These are phyloP conservation scores for Brasenia schreberi DNA, from an alignment of 164 flowering plant species.

Conservation along the genomic window DNA sequence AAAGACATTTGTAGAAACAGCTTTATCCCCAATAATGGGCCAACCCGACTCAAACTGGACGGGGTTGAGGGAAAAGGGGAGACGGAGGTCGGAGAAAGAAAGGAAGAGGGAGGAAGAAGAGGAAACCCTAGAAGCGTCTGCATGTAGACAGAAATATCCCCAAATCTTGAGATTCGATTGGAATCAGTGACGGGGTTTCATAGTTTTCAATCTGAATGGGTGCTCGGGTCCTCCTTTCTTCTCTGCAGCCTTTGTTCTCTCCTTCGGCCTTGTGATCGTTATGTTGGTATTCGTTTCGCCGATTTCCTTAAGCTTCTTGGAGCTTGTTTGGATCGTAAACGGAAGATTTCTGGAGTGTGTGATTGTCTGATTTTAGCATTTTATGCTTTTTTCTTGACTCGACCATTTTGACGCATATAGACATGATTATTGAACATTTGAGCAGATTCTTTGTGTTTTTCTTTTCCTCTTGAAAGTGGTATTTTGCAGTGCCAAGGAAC, in stretches of 20 bases:
- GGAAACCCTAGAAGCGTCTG: not conserved
- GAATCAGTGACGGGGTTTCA: not conserved
- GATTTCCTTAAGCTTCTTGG: not conserved
- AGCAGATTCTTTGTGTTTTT: too few species aligned
- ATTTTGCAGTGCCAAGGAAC: too few species aligned
- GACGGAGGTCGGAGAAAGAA: not conserved
- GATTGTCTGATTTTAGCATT: too few species aligned
- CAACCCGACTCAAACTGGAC: too few species aligned
- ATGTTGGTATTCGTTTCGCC: not conserved
- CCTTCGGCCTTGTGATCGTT: not conserved
- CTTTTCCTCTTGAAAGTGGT: too few species aligned
- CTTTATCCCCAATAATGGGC: too few species aligned
- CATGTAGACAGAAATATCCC: not conserved
- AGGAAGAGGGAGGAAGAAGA: not conserved
- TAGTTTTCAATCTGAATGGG: conserved; percentile 3
- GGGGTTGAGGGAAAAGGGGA: not conserved
- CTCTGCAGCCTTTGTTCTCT: not conserved
- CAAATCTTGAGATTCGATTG: not conserved
- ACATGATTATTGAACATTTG: too few species aligned
- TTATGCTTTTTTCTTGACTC: too few species aligned
- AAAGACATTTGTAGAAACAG: too few species aligned
- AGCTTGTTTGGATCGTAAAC: not conserved
- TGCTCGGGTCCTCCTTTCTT: conserved; percentile 1
- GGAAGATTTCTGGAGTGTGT: not conserved
- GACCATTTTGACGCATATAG: too few species aligned